A percentile compares a stretch with the other conserved stretches of the same genome.
Conservation (phyloP, 2,329 filamentous ascomycete species). For the Blastomyces percursus region DNA sequence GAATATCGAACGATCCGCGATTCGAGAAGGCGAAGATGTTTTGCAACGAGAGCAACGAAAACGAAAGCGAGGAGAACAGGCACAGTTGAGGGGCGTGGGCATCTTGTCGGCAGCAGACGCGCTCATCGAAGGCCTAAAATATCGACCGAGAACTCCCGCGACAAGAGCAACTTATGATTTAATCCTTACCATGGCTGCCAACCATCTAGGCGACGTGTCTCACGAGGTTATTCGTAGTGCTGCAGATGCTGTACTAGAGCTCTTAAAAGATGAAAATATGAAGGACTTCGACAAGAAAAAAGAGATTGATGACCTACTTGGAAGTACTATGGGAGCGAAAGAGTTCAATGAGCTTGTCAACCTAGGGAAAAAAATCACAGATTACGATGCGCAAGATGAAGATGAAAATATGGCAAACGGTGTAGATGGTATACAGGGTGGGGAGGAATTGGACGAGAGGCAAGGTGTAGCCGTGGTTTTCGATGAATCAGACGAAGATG, state of each 20-base stretch:
- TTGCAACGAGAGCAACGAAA: slow-evolving; percentile 76
- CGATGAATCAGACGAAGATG: slow-evolving; percentile 79
- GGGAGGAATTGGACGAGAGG: slow-evolving; percentile 73
- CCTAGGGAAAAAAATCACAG: slow-evolving; percentile 95
- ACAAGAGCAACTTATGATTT: slow-evolving; percentile 91
- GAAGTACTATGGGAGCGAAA: slow-evolving; percentile 69
- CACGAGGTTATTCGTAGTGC: slow-evolving; percentile 88
- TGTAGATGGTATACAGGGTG: slow-evolving; percentile 53
- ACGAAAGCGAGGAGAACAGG: slow-evolving; percentile 63
- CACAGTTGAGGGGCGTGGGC: slow-evolving; percentile 59
- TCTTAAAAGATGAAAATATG: slow-evolving; percentile 85
- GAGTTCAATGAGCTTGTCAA: slow-evolving; percentile 97
- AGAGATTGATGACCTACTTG: slow-evolving; percentile 86
- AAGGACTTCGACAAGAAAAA: slow-evolving; percentile 99
- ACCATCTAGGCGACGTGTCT: slow-evolving; percentile 81
- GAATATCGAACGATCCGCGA: slow-evolving; percentile 61
- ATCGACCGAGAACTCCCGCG: slow-evolving; percentile 80
- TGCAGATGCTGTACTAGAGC: slow-evolving; percentile 82
- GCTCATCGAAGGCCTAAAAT: slow-evolving; percentile 80
- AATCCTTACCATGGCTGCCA: slow-evolving; percentile 81
- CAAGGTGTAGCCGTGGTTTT: slow-evolving; percentile 98
- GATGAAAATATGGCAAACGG: slow-evolving; percentile 75
- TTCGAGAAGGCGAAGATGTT: slow-evolving; percentile 73
- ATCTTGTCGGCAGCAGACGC: slow-evolving; percentile 77
- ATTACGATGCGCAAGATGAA: slow-evolving; percentile 93